phyloP scores from a whole-genome alignment of 2,329 filamentous ascomycete genomes.

The Penicillium oxalicum region DNA sequence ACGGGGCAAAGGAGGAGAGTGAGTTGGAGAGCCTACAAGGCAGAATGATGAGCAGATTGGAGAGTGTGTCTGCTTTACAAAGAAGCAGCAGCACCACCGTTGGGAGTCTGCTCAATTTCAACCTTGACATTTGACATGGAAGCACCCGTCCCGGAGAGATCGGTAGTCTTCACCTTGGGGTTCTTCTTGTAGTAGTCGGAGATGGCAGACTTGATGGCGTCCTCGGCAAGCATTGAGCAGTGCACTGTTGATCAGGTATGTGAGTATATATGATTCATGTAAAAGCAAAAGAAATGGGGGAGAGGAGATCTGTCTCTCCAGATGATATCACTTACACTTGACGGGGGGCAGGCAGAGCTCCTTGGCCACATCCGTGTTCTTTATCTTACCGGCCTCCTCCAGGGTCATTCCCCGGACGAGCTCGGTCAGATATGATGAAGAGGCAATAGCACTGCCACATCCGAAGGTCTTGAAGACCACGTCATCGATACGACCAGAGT shows the following conservation, averaged over 20 bases:
- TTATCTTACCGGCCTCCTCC: constrained; percentile 85
- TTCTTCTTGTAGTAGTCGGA: constrained; percentile 90
- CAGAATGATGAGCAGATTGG: constrained; percentile 4
- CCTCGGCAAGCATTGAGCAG: constrained; percentile 88
- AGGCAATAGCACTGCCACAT: constrained; percentile 90
- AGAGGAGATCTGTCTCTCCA: too few species aligned
- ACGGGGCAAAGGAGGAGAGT: neutral
- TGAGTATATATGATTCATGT: constrained; percentile 1
- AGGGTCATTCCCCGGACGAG: constrained; percentile 93
- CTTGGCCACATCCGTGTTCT: constrained; percentile 97
- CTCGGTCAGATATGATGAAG: constrained; percentile 89
- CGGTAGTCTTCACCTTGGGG: constrained; percentile 65
- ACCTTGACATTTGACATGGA: constrained; percentile 56
- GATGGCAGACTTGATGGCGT: constrained; percentile 88
- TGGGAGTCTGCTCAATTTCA: constrained; percentile 38
- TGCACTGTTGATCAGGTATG: constrained; percentile 53
- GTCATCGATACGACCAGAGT: constrained; percentile 81
- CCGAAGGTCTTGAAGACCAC: constrained; percentile 99
- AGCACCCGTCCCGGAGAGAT: constrained; percentile 68
- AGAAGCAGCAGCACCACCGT: constrained; percentile 21
- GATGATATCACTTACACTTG: constrained; percentile 59
- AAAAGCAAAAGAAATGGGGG: neutral
- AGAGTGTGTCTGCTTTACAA: constrained; percentile 14
- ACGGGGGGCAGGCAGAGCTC: constrained; percentile 89
- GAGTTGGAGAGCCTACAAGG: neutral